phyloP scores from a whole-genome alignment of 2,329 filamentous ascomycete species.

The Penicillium sp. region DNA sequence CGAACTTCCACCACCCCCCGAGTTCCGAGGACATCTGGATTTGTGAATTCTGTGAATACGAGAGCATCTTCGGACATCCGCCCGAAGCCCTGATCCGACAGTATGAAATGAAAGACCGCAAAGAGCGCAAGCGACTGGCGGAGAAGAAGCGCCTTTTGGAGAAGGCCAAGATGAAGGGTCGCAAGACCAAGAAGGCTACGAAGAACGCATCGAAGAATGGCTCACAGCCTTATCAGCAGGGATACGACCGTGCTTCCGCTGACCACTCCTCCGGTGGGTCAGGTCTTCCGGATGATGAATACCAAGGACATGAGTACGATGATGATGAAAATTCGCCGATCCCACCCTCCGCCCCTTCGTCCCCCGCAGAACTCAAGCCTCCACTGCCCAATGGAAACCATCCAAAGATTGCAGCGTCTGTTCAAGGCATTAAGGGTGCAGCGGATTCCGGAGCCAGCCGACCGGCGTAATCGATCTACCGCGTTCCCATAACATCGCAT shows the following conservation, averaged over 20 bases:
- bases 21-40: constrained; percentile 73
- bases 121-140: constrained; percentile 71
- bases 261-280: constrained; percentile 36
- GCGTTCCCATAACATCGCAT: background rate
- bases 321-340: constrained; percentile 41
- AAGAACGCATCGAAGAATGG: constrained; percentile 54
- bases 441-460: constrained; percentile 26
- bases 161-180: constrained; percentile 86
- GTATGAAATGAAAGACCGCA: constrained; percentile 90
- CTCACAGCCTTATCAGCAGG: constrained; percentile 30
- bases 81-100: constrained; percentile 76
- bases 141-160: constrained; percentile 77
- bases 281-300: constrained; percentile 43
- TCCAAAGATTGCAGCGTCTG: constrained; percentile 15
- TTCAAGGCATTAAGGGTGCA: constrained; percentile 18
- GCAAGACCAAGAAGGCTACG: constrained; percentile 74
- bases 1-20: constrained; percentile 67
- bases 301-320: constrained; percentile 44
- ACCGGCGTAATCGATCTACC: constrained; percentile 24
- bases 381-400: constrained; percentile 53
- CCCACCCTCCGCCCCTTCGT: constrained; percentile 28
- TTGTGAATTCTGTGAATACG: constrained; percentile 97
- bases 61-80: constrained; percentile 82
- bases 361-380: constrained; percentile 59
- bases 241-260: constrained; percentile 34